Conservation (phyloP, 306 rosid genomes). For the Lupinus albus region DNA sequence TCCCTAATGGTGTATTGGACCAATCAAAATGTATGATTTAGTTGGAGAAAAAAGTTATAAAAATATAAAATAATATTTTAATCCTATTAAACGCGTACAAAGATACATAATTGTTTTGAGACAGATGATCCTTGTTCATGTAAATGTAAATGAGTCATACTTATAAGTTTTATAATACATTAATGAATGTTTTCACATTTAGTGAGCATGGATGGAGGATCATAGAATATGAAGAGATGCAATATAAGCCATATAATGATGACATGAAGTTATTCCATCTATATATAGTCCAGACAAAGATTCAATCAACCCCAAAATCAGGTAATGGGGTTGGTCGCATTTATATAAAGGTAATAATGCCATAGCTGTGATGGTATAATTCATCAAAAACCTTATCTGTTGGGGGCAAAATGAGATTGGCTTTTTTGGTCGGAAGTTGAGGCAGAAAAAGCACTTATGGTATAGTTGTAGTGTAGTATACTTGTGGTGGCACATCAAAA, state of each 20-base stretch:
- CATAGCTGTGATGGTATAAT: slow-evolving; percentile 12
- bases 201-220: not conserved
- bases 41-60: too few species aligned
- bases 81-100: too few species aligned
- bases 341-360: slow-evolving; percentile 32
- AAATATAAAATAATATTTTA: too few species aligned
- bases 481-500: slow-evolving; percentile 51
- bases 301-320: slow-evolving; percentile 42
- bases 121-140: too few species aligned
- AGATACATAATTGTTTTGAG: too few species aligned
- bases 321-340: slow-evolving; percentile 31
- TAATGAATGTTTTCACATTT: not conserved
- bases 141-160: too few species aligned
- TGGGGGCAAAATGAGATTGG: slow-evolving; percentile 43
- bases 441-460: slow-evolving; percentile 36
- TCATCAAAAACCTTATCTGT: slow-evolving; percentile 48
- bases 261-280: slow-evolving; percentile 25
- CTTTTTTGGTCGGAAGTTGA: slow-evolving; percentile 51
- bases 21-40: too few species aligned
- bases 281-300: slow-evolving; percentile 25
- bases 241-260: slow-evolving; percentile 3
- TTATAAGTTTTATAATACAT: too few species aligned
- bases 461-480: slow-evolving; percentile 41
- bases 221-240: not conserved
- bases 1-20: too few species aligned